These are phyloP conservation scores for Samsoniella hepiali DNA, from an alignment of 2,329 filamentous ascomycete genomes.

Conservation along the genomic window DNA sequence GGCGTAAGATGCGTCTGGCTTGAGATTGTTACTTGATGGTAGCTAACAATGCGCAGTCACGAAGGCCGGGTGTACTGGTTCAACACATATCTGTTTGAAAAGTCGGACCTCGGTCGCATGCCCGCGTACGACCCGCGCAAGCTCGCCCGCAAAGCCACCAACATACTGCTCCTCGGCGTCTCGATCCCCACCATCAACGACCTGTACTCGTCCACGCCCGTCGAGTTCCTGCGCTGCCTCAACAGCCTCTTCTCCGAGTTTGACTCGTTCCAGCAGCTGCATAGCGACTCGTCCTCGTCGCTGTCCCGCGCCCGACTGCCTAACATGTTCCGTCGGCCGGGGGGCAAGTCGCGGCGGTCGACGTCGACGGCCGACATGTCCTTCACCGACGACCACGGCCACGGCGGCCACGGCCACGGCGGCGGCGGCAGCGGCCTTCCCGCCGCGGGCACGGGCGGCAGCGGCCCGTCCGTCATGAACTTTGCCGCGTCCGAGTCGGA, in stretches of 20 bases:
- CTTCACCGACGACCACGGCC: conserved; percentile 24
- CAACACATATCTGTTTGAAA: conserved; percentile 91
- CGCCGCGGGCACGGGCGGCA: conserved; percentile 29
- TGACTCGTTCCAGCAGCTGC: conserved; percentile 86
- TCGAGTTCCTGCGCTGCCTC: conserved; percentile 83
- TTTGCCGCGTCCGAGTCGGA: conserved; percentile 62
- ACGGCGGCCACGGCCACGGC: conserved; percentile 21
- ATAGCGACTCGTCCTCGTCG: conserved; percentile 70
- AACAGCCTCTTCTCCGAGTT: conserved; percentile 87
- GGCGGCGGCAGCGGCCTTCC: conserved; percentile 30
- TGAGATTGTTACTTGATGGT: background rate
- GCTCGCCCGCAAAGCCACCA: conserved; percentile 84
- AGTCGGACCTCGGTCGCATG: conserved; percentile 73
- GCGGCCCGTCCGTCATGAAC: conserved; percentile 48
- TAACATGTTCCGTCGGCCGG: conserved; percentile 73
- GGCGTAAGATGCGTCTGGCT: conserved; percentile 59
- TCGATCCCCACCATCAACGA: conserved; percentile 89
- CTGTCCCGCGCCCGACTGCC: conserved; percentile 76
- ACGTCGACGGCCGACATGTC: conserved; percentile 45
- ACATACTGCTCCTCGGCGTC: conserved; percentile 88
- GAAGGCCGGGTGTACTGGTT: conserved; percentile 97
- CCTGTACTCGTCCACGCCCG: conserved; percentile 72
- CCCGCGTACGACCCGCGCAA: conserved; percentile 83
- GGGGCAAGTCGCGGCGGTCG: conserved; percentile 55
- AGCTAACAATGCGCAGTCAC: conserved; percentile 54